phyloP scores from a whole-genome alignment of 352 stramenopile species.

The Globisporangium radiosum region DNA sequence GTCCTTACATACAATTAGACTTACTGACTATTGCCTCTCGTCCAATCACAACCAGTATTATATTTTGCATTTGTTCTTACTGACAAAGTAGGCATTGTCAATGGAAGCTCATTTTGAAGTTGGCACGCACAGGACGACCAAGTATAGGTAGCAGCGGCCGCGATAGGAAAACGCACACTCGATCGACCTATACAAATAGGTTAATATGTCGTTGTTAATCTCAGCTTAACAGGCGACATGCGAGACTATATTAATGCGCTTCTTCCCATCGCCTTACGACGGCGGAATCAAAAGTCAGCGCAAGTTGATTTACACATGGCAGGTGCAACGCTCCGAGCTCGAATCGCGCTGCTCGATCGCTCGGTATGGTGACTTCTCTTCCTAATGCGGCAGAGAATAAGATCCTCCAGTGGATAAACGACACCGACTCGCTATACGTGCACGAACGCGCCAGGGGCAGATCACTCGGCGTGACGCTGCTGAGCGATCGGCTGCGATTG shows the following conservation, averaged over 20 bases:
- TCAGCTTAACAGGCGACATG: neutral
- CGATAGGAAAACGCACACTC: neutral
- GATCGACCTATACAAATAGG: neutral
- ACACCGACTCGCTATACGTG: neutral
- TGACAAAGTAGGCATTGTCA: no score
- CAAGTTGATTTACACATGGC: neutral
- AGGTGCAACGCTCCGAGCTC: neutral
- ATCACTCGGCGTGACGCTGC: neutral
- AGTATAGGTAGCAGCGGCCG: neutral
- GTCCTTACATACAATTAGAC: no score
- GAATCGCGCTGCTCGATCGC: neutral
- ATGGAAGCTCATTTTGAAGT: neutral
- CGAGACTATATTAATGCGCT: neutral
- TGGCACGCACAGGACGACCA: neutral
- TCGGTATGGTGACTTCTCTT: neutral
- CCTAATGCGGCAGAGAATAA: neutral
- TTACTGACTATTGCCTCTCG: no score
- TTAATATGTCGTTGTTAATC: neutral
- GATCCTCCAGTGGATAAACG: neutral
- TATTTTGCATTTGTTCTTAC: no score
- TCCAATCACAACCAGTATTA: no score
- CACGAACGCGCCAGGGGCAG: neutral
- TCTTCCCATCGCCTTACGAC: neutral
- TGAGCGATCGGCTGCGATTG: neutral
- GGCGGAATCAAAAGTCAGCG: neutral